Percentiles rank a stretch among this genome's conserved stretches.
Evolutionary conservation across 1,284 basidiomycete species (phyloP).

Genomic region (Pseudozyma thailandica): DNA sequence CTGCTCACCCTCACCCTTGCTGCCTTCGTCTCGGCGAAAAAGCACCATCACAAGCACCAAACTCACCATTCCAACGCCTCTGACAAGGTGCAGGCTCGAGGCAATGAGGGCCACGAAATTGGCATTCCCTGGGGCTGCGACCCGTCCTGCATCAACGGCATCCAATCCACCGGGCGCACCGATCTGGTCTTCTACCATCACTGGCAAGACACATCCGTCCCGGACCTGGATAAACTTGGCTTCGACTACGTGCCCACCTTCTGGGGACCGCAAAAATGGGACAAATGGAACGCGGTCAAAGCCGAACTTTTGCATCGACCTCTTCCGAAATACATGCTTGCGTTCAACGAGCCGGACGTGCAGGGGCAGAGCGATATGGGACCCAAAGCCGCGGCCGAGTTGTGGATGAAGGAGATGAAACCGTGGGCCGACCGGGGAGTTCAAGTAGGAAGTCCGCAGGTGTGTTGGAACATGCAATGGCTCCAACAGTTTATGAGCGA

Average conservation of each 20-base stretch:
- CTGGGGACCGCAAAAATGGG: slow-evolving; percentile 58
- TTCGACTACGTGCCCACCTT: slow-evolving; percentile 61
- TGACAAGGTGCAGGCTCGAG: too few relatives aligned
- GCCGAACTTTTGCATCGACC: slow-evolving; percentile 22
- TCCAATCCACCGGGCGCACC: slow-evolving; percentile 14
- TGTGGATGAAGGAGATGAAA: slow-evolving; percentile 59
- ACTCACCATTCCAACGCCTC: too few relatives aligned
- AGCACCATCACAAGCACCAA: slow-evolving; percentile 6
- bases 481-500: slow-evolving; percentile 54
- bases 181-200: slow-evolving; percentile 55
- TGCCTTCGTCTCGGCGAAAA: slow-evolving; percentile 1
- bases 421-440: slow-evolving; percentile 59
- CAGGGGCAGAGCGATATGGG: slow-evolving; percentile 51
- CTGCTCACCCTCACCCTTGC: slow-evolving; percentile 28
- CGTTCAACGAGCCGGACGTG: slow-evolving; percentile 64
- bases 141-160: slow-evolving; percentile 28
- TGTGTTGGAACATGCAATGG: slow-evolving; percentile 65
- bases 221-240: slow-evolving; percentile 35
- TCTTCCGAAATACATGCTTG: slow-evolving; percentile 48
- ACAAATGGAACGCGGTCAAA: slow-evolving; percentile 56
- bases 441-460: slow-evolving; percentile 59
- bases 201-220: slow-evolving; percentile 48
- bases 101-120: slow-evolving; percentile 1
- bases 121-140: slow-evolving; percentile 55
- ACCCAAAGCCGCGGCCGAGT: slow-evolving; percentile 50